A percentile compares a stretch with the other conserved stretches of the same genome.
Evolutionary conservation across 495 filamentous ascomycete genomes (phyloP).

Genomic region (Acidiella bohemica): DNA sequence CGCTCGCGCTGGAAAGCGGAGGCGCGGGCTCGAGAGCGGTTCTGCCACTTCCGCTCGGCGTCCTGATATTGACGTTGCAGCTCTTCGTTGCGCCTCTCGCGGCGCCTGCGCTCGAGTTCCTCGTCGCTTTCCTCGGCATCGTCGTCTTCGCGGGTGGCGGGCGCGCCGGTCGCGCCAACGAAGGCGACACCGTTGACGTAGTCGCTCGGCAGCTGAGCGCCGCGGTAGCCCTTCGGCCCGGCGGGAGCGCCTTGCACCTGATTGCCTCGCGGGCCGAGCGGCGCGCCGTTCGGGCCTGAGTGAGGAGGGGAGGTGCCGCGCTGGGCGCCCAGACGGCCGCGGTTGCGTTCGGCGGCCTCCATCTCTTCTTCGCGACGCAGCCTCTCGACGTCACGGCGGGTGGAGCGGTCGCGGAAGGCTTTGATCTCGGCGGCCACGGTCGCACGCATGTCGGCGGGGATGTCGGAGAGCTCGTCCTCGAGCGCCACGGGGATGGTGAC

Average conservation of each 20-base stretch:
- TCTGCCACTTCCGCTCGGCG: conserved; percentile 78
- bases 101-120: conserved; percentile 60
- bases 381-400: conserved; percentile 74
- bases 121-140: conserved; percentile 79
- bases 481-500: conserved; percentile 80
- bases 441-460: conserved; percentile 92
- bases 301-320: conserved; percentile 50
- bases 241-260: conserved; percentile 59
- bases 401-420: conserved; percentile 84
- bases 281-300: conserved; percentile 53
- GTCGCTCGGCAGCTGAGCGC: conserved; percentile 59
- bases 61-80: conserved; percentile 72
- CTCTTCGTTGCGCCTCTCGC: conserved; percentile 57
- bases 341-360: conserved; percentile 68
- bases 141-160: conserved; percentile 51
- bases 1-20: conserved; percentile 74
- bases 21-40: conserved; percentile 69
- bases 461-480: conserved; percentile 91
- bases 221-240: conserved; percentile 58
- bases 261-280: conserved; percentile 61
- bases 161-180: conserved; percentile 52
- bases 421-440: conserved; percentile 90
- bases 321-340: conserved; percentile 49
- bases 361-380: conserved; percentile 79
- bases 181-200: conserved; percentile 76